Conservation (phyloP, 2,329 filamentous ascomycete genomes). For the Calonectria ilicicola region DNA sequence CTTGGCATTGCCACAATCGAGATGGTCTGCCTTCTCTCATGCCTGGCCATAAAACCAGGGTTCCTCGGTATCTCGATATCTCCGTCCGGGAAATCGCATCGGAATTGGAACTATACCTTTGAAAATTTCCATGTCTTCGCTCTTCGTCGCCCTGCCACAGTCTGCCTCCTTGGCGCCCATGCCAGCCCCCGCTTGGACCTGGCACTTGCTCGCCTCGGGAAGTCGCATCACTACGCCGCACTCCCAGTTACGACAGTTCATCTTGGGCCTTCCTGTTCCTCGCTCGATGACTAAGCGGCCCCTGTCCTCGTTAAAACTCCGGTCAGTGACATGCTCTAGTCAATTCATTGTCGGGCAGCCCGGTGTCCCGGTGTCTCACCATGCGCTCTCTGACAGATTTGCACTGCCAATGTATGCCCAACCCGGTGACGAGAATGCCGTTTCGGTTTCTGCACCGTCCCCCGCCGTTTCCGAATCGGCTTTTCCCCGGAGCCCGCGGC, state of each 20-base stretch:
- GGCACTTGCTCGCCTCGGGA: conserved; percentile 29
- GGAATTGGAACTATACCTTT: conserved; percentile 70
- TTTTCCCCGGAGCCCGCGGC: conserved; percentile 22
- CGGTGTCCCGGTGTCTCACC: conserved; percentile 66
- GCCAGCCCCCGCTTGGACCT: conserved; percentile 28
- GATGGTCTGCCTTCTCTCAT: conserved; percentile 39
- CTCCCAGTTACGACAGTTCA: conserved; percentile 95
- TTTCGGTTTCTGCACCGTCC: conserved; percentile 38
- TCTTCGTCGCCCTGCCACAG: conserved; percentile 11
- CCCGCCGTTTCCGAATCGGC: conserved; percentile 4
- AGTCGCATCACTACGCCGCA: conserved; percentile 86
- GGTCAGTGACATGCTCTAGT: conserved; percentile 36
- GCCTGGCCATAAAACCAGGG: conserved; percentile 57
- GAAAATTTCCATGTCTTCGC: conserved; percentile 57
- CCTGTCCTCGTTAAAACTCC: conserved; percentile 60
- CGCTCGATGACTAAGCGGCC: conserved; percentile 81
- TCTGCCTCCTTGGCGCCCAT: conserved; percentile 8
- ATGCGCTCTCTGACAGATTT: conserved; percentile 93
- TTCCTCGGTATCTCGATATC: conserved; percentile 55
- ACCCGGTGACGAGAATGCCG: conserved; percentile 50
- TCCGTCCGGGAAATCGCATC: conserved; percentile 69
- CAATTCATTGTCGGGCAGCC: conserved; percentile 11
- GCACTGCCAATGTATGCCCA: conserved; percentile 93
- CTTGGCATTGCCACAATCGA: conserved; percentile 43
- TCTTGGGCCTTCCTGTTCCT: conserved; percentile 74